phyloP scores from a whole-genome alignment of 768 basidiomycete species.

The Leccinum pellstonianum region DNA sequence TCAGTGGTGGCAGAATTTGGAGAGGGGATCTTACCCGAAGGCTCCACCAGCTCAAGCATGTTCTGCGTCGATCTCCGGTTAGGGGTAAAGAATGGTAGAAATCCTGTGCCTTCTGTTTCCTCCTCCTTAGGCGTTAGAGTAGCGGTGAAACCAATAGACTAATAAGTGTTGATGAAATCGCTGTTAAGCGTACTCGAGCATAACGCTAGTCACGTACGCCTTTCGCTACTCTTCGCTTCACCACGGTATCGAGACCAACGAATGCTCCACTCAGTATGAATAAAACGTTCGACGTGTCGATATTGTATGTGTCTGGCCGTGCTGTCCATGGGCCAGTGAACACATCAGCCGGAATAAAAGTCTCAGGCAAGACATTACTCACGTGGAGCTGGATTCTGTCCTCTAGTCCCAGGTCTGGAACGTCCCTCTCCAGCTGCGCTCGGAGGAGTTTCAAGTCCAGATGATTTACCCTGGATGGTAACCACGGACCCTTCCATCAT shows the following conservation, averaged over 20 bases:
- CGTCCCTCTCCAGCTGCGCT: conserved; percentile 45
- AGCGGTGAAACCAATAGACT: conserved; percentile 90
- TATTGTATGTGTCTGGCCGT: conserved; percentile 65
- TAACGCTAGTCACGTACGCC: conserved; percentile 56
- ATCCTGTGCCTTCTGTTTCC: conserved; percentile 36
- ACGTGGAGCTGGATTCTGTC: conserved; percentile 36
- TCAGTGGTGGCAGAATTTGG: not conserved
- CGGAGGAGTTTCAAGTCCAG: conserved; percentile 45
- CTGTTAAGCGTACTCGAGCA: not conserved
- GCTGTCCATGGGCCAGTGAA: conserved; percentile 35
- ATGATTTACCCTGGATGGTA: conserved; percentile 74
- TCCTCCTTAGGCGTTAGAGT: conserved; percentile 41
- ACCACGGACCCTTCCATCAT: conserved; percentile 93
- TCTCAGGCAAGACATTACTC: conserved; percentile 3
- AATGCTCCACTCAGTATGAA: conserved; percentile 96
- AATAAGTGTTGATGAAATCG: conserved; percentile 3
- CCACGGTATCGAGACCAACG: conserved; percentile 82
- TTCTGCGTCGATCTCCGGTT: conserved; percentile 57
- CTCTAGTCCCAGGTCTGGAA: conserved; percentile 49
- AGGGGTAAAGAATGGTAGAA: conserved; percentile 74
- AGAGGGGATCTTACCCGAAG: conserved; percentile 45
- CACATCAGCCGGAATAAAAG: not conserved
- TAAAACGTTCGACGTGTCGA: conserved; percentile 89
- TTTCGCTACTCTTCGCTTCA: conserved; percentile 77
- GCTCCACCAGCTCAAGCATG: conserved; percentile 69